Conservation (phyloP, 768 basidiomycete genomes). For the Tulasnella calospora region DNA sequence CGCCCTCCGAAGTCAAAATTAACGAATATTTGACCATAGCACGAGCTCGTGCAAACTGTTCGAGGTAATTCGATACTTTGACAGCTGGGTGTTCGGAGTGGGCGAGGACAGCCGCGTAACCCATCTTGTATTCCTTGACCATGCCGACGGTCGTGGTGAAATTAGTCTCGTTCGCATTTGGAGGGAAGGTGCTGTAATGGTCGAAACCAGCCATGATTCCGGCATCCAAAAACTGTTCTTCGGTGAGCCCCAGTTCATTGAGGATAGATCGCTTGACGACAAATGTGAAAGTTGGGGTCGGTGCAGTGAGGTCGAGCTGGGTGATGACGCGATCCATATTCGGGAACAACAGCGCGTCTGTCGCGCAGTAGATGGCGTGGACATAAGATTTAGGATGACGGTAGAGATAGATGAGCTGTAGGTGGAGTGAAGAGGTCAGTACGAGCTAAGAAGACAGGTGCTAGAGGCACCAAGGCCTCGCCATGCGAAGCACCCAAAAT, state of each 20-base stretch:
- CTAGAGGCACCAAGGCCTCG: not conserved
- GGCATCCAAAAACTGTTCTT: slow-evolving; percentile 94
- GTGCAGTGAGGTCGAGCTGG: slow-evolving; percentile 67
- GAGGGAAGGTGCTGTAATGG: slow-evolving; percentile 72
- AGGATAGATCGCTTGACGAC: slow-evolving; percentile 76
- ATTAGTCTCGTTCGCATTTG: slow-evolving; percentile 72
- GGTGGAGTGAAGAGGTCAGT: not conserved
- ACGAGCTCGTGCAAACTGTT: slow-evolving; percentile 82
- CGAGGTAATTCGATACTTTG: slow-evolving; percentile 71
- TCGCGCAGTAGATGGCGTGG: slow-evolving; percentile 87
- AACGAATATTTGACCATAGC: slow-evolving; percentile 90
- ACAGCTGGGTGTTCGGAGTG: slow-evolving; percentile 70
- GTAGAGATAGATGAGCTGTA: slow-evolving; percentile 88
- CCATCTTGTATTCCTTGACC: slow-evolving; percentile 89
- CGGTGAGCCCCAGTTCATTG: slow-evolving; percentile 55
- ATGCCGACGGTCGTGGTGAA: slow-evolving; percentile 85
- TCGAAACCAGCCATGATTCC: slow-evolving; percentile 90
- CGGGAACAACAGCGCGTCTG: slow-evolving; percentile 85
- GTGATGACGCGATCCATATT: slow-evolving; percentile 84
- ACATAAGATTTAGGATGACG: slow-evolving; percentile 90
- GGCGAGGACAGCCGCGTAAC: slow-evolving; percentile 70
- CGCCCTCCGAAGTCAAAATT: slow-evolving; percentile 81
- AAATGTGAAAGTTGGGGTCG: slow-evolving; percentile 71
- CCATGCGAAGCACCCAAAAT: slow-evolving; percentile 7
- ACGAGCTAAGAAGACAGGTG: not conserved